Conservation (phyloP, 768 basidiomycete species). For the Leucosporidium creatinivorum region DNA sequence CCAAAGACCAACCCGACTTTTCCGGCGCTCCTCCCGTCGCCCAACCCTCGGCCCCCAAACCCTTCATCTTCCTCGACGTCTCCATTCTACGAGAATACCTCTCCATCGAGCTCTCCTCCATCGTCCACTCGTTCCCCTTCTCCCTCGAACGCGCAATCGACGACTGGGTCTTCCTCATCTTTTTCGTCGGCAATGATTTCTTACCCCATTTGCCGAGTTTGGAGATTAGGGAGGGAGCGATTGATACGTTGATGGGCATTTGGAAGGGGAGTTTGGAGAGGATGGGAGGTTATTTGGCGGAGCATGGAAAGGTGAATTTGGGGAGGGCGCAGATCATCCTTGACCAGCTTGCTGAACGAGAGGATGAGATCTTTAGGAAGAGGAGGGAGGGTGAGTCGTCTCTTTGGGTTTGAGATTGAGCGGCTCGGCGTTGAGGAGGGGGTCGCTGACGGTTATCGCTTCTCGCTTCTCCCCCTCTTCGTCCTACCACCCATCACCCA, state of each 20-base stretch:
- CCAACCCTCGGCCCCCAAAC: constrained; percentile 60
- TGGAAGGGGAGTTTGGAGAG: constrained; percentile 88
- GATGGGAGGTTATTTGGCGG: constrained; percentile 96
- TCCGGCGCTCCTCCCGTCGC: constrained; percentile 29
- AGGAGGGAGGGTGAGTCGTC: constrained; percentile 72
- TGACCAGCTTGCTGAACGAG: constrained; percentile 84
- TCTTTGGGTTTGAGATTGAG: neutral
- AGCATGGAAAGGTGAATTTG: constrained; percentile 82
- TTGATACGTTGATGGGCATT: constrained; percentile 90
- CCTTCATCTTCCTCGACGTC: constrained; percentile 99
- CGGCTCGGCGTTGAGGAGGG: neutral
- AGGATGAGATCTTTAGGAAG: constrained; percentile 90
- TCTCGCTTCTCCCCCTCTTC: too few relatives aligned
- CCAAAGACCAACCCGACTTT: constrained; percentile 41
- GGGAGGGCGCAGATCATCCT: constrained; percentile 85
- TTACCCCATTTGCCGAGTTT: constrained; percentile 94
- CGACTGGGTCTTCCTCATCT: constrained; percentile 99
- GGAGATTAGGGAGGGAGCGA: constrained; percentile 98
- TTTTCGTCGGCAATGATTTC: constrained; percentile 99
- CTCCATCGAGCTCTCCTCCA: constrained; percentile 83
- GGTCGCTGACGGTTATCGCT: neutral
- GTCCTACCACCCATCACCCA: too few relatives aligned
- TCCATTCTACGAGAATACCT: constrained; percentile 92
- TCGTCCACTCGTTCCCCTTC: constrained; percentile 72
- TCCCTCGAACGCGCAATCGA: constrained; percentile 94